Evolutionary conservation across 2,329 filamentous ascomycete genomes (phyloP).

Genomic region (Scedosporium boydii): DNA sequence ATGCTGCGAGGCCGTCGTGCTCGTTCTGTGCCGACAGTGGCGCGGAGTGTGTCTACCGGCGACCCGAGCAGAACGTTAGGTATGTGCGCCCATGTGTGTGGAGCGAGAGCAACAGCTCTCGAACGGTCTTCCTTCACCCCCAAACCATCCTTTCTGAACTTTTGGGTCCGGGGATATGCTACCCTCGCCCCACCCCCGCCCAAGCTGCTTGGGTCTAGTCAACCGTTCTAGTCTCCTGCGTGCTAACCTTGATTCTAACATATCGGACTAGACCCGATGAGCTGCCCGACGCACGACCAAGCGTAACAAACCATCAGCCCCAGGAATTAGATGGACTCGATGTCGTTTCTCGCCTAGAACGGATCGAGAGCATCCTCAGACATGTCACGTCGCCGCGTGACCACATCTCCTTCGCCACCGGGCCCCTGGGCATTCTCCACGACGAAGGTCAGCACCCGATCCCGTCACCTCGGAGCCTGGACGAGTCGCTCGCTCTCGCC

Average conservation of each 20-base stretch:
- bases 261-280: background rate
- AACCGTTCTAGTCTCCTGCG: background rate
- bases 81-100: constrained; percentile 1
- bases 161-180: too few species aligned
- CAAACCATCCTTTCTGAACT: too few species aligned
- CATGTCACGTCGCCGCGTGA: background rate
- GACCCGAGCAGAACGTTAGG: constrained; percentile 7
- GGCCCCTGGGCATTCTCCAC: background rate
- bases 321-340: background rate
- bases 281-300: background rate
- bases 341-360: constrained; percentile 1
- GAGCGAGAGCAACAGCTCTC: too few species aligned
- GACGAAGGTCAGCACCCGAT: background rate
- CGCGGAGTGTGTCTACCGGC: constrained; percentile 10
- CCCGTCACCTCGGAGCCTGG: background rate
- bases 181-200: too few species aligned
- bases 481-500: background rate
- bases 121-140: too few species aligned
- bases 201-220: background rate
- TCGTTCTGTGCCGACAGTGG: constrained; percentile 11
- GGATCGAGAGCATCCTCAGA: constrained; percentile 2
- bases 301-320: background rate
- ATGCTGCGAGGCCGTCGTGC: constrained; percentile 10
- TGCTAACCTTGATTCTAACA: background rate
- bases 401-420: background rate